Evolutionary conservation across 768 basidiomycete species (phyloP), one percentile per base, ranked within the genome.

Genomic region (Fomitopsis pulvina): DNA sequence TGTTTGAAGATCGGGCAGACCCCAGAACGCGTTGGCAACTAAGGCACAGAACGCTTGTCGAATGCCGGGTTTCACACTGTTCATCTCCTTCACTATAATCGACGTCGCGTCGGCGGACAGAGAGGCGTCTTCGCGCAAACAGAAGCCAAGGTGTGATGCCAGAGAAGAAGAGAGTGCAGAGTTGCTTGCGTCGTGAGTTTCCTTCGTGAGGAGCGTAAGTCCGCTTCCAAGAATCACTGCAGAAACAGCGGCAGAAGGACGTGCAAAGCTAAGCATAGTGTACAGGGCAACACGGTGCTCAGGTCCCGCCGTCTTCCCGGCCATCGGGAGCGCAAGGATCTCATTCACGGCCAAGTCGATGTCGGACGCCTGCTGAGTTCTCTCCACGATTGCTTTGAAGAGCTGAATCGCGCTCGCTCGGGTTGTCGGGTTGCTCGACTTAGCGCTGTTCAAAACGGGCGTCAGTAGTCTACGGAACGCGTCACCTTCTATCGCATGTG

Each of bases 261-360:
- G 65, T 1, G 92, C 53, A 45, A 61, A 61, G 2, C 74, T 67
- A 1, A 92, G 73, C 83, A 98, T 91, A 1, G 79, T 75, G 67
- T 91, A 94, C 8, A 98, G 71, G 0, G 85, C 73, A 4, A 82
- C 64, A 16, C 94, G 82, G 63, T 98, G 92, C 49, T 95, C 95
- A 2, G 87, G 77, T 1, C 92, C 91, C 0, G 83, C 70, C 0
- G 92, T 89, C 71, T 96, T 99, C 20, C 91, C 87, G 0, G 83
- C 66, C 57, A 85, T 83, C 1, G 92, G 87, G 0, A 92, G 73
- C n/a, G 71, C 68, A 9, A 92, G 68, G 4, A 92, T 65, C 54
- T 95, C 91, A 8, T 71, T 71, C 2, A 83, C 74, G 10, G 81
- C 74, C 1, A 71, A 53, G 5, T 72, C 69, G 9, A 72, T 58